phyloP scores from a whole-genome alignment of 345 rosid species.

The Salix udensis region DNA sequence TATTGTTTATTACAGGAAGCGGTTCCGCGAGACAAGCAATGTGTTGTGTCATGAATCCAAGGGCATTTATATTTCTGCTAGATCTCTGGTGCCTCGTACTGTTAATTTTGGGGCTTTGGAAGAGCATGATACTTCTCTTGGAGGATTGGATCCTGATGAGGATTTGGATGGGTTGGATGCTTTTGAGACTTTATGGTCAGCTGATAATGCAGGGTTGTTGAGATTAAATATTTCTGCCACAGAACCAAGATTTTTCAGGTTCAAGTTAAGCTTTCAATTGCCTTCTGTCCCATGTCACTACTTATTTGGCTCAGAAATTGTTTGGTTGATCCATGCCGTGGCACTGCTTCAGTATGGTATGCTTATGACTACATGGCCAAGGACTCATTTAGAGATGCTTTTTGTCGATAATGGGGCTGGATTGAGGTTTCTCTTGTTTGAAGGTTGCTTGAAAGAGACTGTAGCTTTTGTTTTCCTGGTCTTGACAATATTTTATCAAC shows the following conservation, averaged over 20 bases:
- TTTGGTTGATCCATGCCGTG: slow-evolving; percentile 41
- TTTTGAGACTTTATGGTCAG: slow-evolving; percentile 17
- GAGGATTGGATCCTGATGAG: slow-evolving; percentile 31
- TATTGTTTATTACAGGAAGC: slow-evolving; percentile 75
- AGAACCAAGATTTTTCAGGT: slow-evolving; percentile 33
- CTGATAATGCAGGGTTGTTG: slow-evolving; percentile 35
- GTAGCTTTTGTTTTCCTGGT: slow-evolving; percentile 54
- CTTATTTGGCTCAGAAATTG: slow-evolving; percentile 32
- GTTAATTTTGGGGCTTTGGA: slow-evolving; percentile 19
- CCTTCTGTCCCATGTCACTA: slow-evolving; percentile 30
- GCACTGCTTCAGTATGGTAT: slow-evolving; percentile 55
- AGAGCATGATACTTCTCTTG: slow-evolving; percentile 25
- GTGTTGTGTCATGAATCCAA: slow-evolving; percentile 7
- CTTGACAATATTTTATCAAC: slow-evolving; percentile 45
- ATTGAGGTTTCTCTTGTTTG: slow-evolving; percentile 61
- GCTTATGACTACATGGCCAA: slow-evolving; percentile 57
- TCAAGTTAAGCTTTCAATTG: slow-evolving; percentile 33
- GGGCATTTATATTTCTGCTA: slow-evolving; percentile 17
- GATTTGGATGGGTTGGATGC: slow-evolving; percentile 15
- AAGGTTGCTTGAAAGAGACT: slow-evolving; percentile 76
- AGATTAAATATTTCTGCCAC: slow-evolving; percentile 36
- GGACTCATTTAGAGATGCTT: slow-evolving; percentile 79
- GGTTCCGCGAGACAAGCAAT: slow-evolving; percentile 46
- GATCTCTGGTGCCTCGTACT: slow-evolving; percentile 21
- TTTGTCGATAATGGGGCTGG: slow-evolving; percentile 73